Conservation (phyloP, 208 protist genomes). For the Acanthamoeba healyi region DNA sequence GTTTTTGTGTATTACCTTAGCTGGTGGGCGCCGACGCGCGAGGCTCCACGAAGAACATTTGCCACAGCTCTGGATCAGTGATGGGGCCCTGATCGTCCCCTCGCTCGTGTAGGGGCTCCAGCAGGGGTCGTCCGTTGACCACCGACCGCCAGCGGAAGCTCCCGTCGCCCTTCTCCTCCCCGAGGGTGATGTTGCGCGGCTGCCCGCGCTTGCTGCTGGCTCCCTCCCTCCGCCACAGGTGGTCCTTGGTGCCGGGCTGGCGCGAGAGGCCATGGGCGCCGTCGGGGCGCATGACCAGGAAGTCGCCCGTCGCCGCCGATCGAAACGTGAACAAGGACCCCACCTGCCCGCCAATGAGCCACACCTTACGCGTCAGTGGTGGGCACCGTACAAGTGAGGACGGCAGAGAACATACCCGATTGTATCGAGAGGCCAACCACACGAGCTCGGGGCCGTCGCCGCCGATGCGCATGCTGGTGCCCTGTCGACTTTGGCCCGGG, state of each 20-base stretch:
- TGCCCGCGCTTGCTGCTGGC: slow-evolving; percentile 4
- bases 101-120: neutral
- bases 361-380: too few relatives aligned
- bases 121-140: neutral
- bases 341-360: too few relatives aligned
- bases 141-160: slow-evolving; percentile 4
- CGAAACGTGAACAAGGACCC: neutral
- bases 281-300: neutral
- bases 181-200: neutral
- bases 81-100: neutral
- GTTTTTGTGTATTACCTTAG: neutral
- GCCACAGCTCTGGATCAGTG: neutral
- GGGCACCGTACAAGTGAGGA: too few relatives aligned
- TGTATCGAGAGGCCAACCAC: slow-evolving; percentile 21
- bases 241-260: neutral
- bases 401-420: neutral
- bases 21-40: neutral
- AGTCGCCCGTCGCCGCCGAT: neutral
- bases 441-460: neutral
- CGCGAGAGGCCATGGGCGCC: neutral
- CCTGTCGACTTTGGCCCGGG: neutral
- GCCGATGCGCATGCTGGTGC: neutral
- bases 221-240: neutral
- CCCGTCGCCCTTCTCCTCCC: neutral
- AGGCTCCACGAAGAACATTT: slow-evolving; percentile 37